Percentiles rank a stretch among this genome's conserved stretches.
phyloP scores from a whole-genome alignment of 495 filamentous ascomycete species.

The Melanomma pulvis-pyrius region DNA sequence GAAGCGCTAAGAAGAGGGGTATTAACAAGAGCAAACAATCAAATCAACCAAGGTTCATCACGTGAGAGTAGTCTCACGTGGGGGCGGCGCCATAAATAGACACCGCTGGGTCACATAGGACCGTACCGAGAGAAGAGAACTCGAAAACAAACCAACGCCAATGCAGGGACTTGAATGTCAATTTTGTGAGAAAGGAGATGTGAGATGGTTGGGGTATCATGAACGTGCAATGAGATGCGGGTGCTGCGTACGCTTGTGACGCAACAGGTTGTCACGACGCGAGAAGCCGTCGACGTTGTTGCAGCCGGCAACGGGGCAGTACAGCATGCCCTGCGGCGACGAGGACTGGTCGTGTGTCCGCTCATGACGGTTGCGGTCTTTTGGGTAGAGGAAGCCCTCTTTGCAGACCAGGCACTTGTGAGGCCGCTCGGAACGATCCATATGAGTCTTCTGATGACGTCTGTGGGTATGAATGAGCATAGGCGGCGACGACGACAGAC shows the following conservation, averaged over 20 bases:
- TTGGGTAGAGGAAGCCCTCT: constrained; percentile 37
- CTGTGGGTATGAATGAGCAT: constrained; percentile 25
- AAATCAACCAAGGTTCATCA: background rate
- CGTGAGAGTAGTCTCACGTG: background rate
- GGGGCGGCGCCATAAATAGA: background rate
- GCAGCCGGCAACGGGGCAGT: constrained; percentile 24
- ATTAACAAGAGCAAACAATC: background rate
- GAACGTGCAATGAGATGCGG: background rate
- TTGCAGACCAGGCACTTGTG: constrained; percentile 33
- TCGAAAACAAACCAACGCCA: constrained; percentile 4
- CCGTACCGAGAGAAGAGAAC: background rate
- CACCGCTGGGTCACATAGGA: background rate
- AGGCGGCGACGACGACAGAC: background rate
- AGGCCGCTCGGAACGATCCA: constrained; percentile 19
- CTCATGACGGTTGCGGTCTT: constrained; percentile 34
- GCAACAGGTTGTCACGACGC: constrained; percentile 34
- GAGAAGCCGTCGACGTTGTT: constrained; percentile 29
- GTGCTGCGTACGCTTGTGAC: constrained; percentile 34
- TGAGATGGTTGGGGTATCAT: background rate
- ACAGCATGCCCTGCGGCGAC: constrained; percentile 1
- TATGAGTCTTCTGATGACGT: constrained; percentile 36
- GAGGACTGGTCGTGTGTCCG: constrained; percentile 13
- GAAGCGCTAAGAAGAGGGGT: constrained; percentile 6
- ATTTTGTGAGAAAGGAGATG: background rate
- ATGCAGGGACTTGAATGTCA: constrained; percentile 1